Base-by-base conservation (phyloP, 225 moss, liverwort and hornwort species). In the Antitrichia curtipendula region DNA sequence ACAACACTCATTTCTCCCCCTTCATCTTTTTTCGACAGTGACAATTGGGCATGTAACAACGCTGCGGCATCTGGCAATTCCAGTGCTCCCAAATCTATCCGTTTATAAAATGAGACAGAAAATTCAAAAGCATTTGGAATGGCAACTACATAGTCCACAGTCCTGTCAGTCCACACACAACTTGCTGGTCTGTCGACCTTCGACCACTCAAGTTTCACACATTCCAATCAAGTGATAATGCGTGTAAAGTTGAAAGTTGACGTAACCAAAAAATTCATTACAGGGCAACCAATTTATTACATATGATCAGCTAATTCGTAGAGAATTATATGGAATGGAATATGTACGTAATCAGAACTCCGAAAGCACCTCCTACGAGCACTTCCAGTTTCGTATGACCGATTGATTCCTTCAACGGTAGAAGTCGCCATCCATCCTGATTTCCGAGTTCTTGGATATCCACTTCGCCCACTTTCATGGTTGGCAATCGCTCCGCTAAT, bases 321-420 rank as follows among this genome's bases (percentile, higher is more conserved):
- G 81, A 84, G 60, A 74, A 80, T 57, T 64, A 85, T 24, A 92
- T 13, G 83, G 79, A 78, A 83, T 95, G 97, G 57, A 92, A 70
- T 47, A 90, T 38, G n/a, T 70, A 52, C 27, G 95, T 89, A 7
- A 96, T 34, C 43, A 90, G 32, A 81, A 99, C 90, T 38, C 99
- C 98, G 93, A 94, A 99, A 71, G 89, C 6, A 19, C 91, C 96
- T 80, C 98, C 97, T 12, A 93, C 94, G 14, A 97, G 77, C 25
- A 99, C 97, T 91, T 99, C 96, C 38, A 95, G 13, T 81, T 97
- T 96, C 10, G 95, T 96, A 76, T 99, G 99, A 29, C 99, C 99
- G 10, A 99, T 95, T 2, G 99, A 95, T 85, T 99, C 97, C 81
- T 97, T 99, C 86, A 99, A 84, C 29, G 99, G 99, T 9, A 99